Evolutionary conservation across 805 yeast species (phyloP).

Genomic region (Kuraishia molischiana): DNA sequence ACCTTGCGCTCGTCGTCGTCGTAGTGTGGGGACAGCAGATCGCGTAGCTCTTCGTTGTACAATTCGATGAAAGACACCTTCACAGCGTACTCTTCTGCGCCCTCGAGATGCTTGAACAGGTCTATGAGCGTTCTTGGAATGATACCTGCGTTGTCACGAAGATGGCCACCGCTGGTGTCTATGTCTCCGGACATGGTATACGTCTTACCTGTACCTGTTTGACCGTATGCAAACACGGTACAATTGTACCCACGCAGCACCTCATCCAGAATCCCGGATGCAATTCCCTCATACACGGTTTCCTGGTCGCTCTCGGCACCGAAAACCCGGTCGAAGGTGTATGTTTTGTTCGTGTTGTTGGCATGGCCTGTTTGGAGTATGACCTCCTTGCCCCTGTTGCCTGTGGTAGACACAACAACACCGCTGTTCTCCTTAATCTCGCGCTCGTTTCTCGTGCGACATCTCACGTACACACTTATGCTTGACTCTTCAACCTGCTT

Average conservation of each 20-base stretch:
- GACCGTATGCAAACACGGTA: slow-evolving; percentile 67
- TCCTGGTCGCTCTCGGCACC: slow-evolving; percentile 76
- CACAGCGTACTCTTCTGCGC: slow-evolving; percentile 48
- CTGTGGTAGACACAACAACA: slow-evolving; percentile 46
- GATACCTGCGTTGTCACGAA: slow-evolving; percentile 48
- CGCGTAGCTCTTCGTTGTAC: slow-evolving; percentile 79
- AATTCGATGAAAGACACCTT: slow-evolving; percentile 77
- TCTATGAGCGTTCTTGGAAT: slow-evolving; percentile 50
- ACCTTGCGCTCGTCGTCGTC: slow-evolving; percentile 35
- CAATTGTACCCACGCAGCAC: slow-evolving; percentile 71
- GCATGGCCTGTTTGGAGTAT: slow-evolving; percentile 32
- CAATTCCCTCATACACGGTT: slow-evolving; percentile 55
- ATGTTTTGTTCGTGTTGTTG: slow-evolving; percentile 34
- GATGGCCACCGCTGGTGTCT: slow-evolving; percentile 18
- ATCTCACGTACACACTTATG: slow-evolving; percentile 54
- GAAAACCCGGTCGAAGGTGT: slow-evolving; percentile 69
- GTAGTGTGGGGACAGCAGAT: slow-evolving; percentile 35
- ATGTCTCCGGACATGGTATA: slow-evolving; percentile 70
- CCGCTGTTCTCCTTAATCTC: slow-evolving; percentile 50
- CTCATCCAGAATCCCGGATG: slow-evolving; percentile 54
- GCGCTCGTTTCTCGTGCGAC: slow-evolving; percentile 50
- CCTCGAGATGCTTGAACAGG: slow-evolving; percentile 40
- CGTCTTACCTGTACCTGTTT: slow-evolving; percentile 88
- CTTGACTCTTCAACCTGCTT: slow-evolving; percentile 22
- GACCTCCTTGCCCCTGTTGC: slow-evolving; percentile 36